Conservation (phyloP, 306 rosid species). For the Malus orientalis region DNA sequence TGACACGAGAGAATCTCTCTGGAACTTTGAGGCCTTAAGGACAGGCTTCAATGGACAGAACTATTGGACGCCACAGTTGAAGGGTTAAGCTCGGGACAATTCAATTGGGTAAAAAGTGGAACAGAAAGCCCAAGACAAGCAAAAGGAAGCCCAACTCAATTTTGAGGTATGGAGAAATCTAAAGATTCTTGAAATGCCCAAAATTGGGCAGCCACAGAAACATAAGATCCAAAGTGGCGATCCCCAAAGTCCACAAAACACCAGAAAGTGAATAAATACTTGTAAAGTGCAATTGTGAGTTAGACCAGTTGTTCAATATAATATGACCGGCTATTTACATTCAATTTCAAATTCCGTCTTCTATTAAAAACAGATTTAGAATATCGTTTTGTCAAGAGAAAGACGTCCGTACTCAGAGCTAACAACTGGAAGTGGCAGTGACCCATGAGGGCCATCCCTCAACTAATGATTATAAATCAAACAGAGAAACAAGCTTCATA, state of each 20-base stretch:
- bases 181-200: neutral
- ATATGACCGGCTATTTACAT: too few relatives aligned
- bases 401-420: accelerated
- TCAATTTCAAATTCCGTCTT: too few relatives aligned
- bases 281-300: neutral
- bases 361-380: neutral
- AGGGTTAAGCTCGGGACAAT: neutral
- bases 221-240: neutral
- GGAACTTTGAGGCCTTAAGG: neutral
- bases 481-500: too few relatives aligned
- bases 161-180: neutral
- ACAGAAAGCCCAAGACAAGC: neutral
- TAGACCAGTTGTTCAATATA: neutral
- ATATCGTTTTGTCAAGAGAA: neutral
- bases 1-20: neutral
- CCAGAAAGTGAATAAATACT: neutral
- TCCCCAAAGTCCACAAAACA: neutral
- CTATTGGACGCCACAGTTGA: neutral
- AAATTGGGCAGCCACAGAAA: neutral
- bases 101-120: neutral
- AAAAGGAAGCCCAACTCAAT: neutral
- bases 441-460: neutral
- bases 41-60: neutral
- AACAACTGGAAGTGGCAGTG: neutral
- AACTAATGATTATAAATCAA: too few relatives aligned